These are phyloP conservation scores for Coemansia sp. DNA, from an alignment of 192 early-diverging fungal species.

Conservation along the genomic window DNA sequence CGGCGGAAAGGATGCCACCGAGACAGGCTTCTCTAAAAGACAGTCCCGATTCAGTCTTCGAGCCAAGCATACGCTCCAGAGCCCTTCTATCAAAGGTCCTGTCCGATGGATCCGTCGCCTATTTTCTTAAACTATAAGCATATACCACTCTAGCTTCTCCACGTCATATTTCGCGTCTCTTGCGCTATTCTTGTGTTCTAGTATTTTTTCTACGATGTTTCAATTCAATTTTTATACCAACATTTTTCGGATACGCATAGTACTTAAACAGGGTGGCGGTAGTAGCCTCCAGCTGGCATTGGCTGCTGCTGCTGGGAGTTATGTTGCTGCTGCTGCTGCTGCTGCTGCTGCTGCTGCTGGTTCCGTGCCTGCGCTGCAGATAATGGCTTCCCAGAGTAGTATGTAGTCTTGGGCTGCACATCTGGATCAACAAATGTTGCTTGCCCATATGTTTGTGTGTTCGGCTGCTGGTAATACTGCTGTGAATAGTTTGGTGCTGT, in stretches of 20 bases:
- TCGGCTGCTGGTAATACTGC: not conserved
- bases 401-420: not conserved
- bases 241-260: not conserved
- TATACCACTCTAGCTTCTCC: too few species aligned
- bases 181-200: too few species aligned
- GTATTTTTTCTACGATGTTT: not conserved
- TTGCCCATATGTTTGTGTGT: slow-evolving; percentile 15
- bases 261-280: not conserved
- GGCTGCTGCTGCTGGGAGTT: slow-evolving; percentile 4
- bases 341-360: slow-evolving; percentile 23
- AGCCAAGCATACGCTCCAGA: not conserved
- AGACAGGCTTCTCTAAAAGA: not conserved
- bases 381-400: slow-evolving; percentile 33
- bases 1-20: not conserved
- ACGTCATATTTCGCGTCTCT: too few species aligned
- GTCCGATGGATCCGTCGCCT: slow-evolving; percentile 17
- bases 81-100: not conserved
- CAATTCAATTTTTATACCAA: not conserved
- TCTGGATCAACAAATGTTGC: slow-evolving; percentile 18
- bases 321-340: slow-evolving; percentile 10
- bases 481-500: slow-evolving; percentile 6
- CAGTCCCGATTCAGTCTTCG: not conserved
- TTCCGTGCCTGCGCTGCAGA: slow-evolving; percentile 45
- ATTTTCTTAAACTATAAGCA: not conserved
- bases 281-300: slow-evolving; percentile 1